phyloP scores from a whole-genome alignment of 2,329 filamentous ascomycete genomes.

The Epichloe hybrida region DNA sequence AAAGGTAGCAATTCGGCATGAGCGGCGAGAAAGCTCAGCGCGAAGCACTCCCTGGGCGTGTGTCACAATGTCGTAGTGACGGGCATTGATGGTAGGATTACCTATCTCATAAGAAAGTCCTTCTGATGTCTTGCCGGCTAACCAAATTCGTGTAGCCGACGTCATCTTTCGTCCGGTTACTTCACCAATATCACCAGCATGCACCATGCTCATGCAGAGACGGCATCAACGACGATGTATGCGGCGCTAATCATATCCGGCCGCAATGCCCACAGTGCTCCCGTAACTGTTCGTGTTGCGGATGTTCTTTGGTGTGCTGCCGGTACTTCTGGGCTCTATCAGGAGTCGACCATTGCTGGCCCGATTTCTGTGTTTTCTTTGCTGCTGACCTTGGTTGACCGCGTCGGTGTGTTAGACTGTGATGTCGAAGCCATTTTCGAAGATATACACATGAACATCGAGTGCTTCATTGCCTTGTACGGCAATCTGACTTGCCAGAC shows the following conservation, averaged over 20 bases:
- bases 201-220: slow-evolving; percentile 46
- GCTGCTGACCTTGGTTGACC: slow-evolving; percentile 51
- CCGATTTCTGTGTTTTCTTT: slow-evolving; percentile 64
- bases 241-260: slow-evolving; percentile 61
- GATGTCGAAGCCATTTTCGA: slow-evolving; percentile 60
- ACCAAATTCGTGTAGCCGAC: slow-evolving; percentile 36
- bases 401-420: slow-evolving; percentile 60
- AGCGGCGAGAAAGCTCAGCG: slow-evolving; percentile 52
- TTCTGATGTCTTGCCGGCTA: not conserved
- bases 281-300: slow-evolving; percentile 54
- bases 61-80: slow-evolving; percentile 54
- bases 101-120: not conserved
- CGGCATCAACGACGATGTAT: slow-evolving; percentile 50
- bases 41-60: slow-evolving; percentile 38
- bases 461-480: slow-evolving; percentile 63
- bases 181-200: slow-evolving; percentile 51
- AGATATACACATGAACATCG: slow-evolving; percentile 66
- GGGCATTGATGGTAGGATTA: slow-evolving; percentile 53
- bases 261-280: slow-evolving; percentile 55
- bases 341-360: slow-evolving; percentile 48
- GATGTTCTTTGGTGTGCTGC: slow-evolving; percentile 61
- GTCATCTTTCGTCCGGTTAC: slow-evolving; percentile 55
- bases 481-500: slow-evolving; percentile 52
- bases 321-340: slow-evolving; percentile 55
- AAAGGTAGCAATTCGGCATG: slow-evolving; percentile 65